A percentile compares a stretch with the other conserved stretches of the same genome.
Conservation (phyloP, 2,329 filamentous ascomycete genomes). For the Aspergillus novoparasiticus region DNA sequence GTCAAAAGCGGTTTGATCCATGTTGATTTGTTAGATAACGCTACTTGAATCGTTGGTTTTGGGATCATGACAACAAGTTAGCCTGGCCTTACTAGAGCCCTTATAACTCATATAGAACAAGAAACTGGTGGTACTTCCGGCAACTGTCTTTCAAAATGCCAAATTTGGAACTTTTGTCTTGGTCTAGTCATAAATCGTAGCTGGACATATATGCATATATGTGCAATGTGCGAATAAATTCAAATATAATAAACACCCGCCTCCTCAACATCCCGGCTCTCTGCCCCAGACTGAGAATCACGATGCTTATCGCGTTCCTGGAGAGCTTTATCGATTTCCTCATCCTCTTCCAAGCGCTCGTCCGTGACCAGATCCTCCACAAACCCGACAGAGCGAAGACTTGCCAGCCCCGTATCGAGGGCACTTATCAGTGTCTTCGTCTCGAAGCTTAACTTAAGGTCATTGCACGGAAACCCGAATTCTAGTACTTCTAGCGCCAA, state of each 20-base stretch:
- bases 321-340: conserved; percentile 32
- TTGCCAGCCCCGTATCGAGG: conserved; percentile 25
- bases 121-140: neutral
- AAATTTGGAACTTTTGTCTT: neutral
- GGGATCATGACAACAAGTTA: neutral
- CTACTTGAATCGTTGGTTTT: neutral
- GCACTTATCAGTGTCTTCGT: conserved; percentile 24
- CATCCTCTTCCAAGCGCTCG: conserved; percentile 24
- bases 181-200: neutral
- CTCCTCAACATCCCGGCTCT: conserved; percentile 1
- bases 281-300: neutral
- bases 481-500: conserved; percentile 32
- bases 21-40: neutral
- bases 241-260: conserved; percentile 24
- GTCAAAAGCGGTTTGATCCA: conserved; percentile 5
- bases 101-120: neutral
- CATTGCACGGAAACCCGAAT: conserved; percentile 25
- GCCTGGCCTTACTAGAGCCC: neutral
- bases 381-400: conserved; percentile 31
- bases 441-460: conserved; percentile 23
- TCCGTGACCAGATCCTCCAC: conserved; percentile 28
- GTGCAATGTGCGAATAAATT: neutral
- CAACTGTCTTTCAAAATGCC: neutral
- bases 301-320: conserved; percentile 17
- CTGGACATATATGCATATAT: neutral